A percentile compares a stretch with the other conserved stretches of the same genome.
Evolutionary conservation across 345 rosid species (phyloP).

Genomic region (Eucalyptus marginata): DNA sequence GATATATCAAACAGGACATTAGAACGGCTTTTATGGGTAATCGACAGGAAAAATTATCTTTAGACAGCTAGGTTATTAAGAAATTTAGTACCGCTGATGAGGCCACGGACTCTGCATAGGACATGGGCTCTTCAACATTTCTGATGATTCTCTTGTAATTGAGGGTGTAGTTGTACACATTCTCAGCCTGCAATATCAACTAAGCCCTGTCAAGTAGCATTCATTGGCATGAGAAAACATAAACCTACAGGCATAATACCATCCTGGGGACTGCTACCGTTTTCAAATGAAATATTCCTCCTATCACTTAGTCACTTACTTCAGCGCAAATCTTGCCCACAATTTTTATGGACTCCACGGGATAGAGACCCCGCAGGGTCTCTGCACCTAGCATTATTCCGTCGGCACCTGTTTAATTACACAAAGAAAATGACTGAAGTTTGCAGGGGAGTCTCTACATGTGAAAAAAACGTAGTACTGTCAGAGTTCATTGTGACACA

Average conservation of each 20-base stretch:
- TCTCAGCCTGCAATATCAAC: slow-evolving; percentile 20
- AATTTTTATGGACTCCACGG: slow-evolving; percentile 2
- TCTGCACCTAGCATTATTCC: slow-evolving; percentile 11
- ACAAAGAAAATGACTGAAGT: neutral
- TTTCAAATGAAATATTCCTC: neutral
- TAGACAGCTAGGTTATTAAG: neutral
- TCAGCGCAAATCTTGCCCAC: slow-evolving; percentile 11
- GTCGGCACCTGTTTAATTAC: slow-evolving; percentile 1
- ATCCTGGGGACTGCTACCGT: neutral
- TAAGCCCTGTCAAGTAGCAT: neutral
- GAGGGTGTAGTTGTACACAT: slow-evolving; percentile 17
- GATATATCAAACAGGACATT: neutral
- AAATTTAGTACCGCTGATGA: slow-evolving; percentile 21
- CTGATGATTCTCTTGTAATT: slow-evolving; percentile 18
- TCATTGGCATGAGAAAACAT: neutral
- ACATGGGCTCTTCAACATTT: slow-evolving; percentile 28
- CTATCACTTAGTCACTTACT: neutral
- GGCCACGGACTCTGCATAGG: slow-evolving; percentile 26
- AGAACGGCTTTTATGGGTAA: neutral
- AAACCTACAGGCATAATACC: neutral
- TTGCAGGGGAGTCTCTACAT: neutral
- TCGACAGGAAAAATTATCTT: neutral
- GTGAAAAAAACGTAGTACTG: neutral
- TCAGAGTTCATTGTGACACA: neutral
- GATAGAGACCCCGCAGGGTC: slow-evolving; percentile 10